Base-by-base conservation (phyloP, 2,329 filamentous ascomycete species). In the Monilinia fructigena region DNA sequence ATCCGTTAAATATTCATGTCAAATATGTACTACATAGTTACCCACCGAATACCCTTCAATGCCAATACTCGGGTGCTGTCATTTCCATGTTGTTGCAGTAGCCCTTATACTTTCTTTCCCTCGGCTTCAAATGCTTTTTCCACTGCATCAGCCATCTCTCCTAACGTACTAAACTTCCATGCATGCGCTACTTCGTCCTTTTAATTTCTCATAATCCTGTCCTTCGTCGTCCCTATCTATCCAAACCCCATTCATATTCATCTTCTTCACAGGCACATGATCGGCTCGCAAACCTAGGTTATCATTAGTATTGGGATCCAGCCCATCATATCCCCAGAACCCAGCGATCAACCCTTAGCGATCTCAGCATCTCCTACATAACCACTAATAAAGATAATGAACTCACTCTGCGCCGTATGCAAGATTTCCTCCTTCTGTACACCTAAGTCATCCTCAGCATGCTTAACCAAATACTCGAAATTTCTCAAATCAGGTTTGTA, bases 401-500 rank as follows among this genome's bases (percentile, higher is more conserved):
- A 64, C 62, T 81, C 68, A 86, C 89, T 77, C 59, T 91, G 87
- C 20, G 89, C 88, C n/a, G 86, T 87, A 77, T 89, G 86, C 64
- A 90, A 72, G 10, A 91, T 80, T 70, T 84, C 75, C 0, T 78
- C 77, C 70, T 83, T 85, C 59, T 79, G 77, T 0, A 89, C 74
- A 0, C 83, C 85, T 70, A 89, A 85, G 31, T 82, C 80, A 0
- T 77, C 72, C 72, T 82, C 68, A 2, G 85, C 82, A 54, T 82
- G 78, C 20, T 77, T 74, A 4, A 91, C 73, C 81, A 92, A 81
- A 73, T 87, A 85, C 65, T 85, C 81, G 67, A 92, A 92, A 69
- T 91, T 91, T 56, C 78, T 77, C 50, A 79, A 72, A 70, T 86
- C 81, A 0, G 90, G 89, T 77, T 92, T 92, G 74, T 91, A 92